These are phyloP conservation scores for Cordyceps tenuipes DNA, from an alignment of 2,329 filamentous ascomycete genomes.

Conservation along the genomic window DNA sequence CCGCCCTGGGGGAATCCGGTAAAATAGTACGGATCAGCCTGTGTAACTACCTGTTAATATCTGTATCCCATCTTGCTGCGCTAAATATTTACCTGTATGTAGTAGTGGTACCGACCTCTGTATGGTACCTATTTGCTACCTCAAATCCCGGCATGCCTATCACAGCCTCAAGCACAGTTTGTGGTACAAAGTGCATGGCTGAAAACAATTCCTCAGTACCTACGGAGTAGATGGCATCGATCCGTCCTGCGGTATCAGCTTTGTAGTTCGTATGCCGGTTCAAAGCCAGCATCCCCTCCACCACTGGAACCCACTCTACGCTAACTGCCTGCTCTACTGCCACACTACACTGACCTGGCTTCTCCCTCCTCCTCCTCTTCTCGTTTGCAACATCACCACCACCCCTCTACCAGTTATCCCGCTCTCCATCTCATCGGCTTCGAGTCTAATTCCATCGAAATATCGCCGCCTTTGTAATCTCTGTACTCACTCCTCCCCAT, in stretches of 20 bases:
- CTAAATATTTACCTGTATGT: too few species aligned
- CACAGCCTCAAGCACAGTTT: too few species aligned
- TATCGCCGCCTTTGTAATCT: neutral
- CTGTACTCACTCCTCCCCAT: neutral
- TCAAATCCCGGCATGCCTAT: too few species aligned
- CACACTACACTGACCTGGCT: neutral
- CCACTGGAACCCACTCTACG: neutral
- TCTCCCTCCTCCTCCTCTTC: neutral
- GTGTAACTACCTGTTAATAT: too few species aligned
- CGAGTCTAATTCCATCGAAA: neutral
- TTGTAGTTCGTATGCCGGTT: too few species aligned
- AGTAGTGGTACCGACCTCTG: too few species aligned
- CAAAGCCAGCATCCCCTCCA: neutral
- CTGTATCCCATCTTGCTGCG: too few species aligned
- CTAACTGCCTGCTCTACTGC: neutral
- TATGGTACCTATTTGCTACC: too few species aligned
- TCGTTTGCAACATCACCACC: neutral
- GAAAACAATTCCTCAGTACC: too few species aligned
- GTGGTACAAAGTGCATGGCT: too few species aligned
- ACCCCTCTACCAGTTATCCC: neutral
- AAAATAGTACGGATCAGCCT: too few species aligned
- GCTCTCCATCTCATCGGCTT: neutral
- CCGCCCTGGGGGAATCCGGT: neutral
- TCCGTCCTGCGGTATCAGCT: neutral
- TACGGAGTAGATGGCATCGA: too few species aligned